Base-by-base conservation (phyloP, 2,329 filamentous ascomycete genomes). In the Mycosphaerelloides madeirae region DNA sequence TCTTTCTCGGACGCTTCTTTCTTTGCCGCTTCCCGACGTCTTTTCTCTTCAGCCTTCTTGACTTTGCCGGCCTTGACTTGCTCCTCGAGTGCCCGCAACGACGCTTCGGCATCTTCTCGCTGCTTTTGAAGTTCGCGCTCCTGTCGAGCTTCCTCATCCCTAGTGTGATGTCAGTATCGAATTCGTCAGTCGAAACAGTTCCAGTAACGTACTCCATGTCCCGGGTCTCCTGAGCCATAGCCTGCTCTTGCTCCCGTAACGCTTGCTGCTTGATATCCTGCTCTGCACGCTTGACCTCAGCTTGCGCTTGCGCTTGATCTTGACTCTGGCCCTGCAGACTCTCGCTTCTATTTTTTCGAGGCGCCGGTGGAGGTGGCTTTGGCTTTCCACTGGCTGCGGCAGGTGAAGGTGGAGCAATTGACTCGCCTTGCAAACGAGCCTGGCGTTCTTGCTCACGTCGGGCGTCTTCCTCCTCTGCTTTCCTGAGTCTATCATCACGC, bases 41-140 rank as follows among this genome's bases (percentile, higher is more conserved):
- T 87, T 74, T 95, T 96, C 70, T 96, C 93, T 66, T 98, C 93
- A 56, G 94, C 86, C 68, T 95, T 97, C 75, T 88, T 91, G 41
- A 97, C 71, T 72, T 97, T 98, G 59, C 90, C 88, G 63, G 90
- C 87, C 52, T 83, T 84, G 41, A 97, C 89, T 67, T 96, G 89
- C 64, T 97, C 89, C 67, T 98, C 90, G 7, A 98, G 79, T 13
- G 88, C 89, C 63, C 83, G 87, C 18, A 97, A 77, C 39, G 90
- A 87, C 51, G 86, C 85, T 57, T 85, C 81, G 31, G 90, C 83
- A 41, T 85, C 88, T 59, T 89, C 80, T 42, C 84, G 84, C 68
- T 96, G 89, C 55, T 78, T 81, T 25, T 79, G 81, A 43, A 95
- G 77, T 48, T 94, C 89, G 20, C 85, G 81, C 65, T 95, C 88